A percentile compares a stretch with the other conserved stretches of the same genome.
Conservation (phyloP, 2,329 filamentous ascomycete genomes). For the Pseudocercospora musae region DNA sequence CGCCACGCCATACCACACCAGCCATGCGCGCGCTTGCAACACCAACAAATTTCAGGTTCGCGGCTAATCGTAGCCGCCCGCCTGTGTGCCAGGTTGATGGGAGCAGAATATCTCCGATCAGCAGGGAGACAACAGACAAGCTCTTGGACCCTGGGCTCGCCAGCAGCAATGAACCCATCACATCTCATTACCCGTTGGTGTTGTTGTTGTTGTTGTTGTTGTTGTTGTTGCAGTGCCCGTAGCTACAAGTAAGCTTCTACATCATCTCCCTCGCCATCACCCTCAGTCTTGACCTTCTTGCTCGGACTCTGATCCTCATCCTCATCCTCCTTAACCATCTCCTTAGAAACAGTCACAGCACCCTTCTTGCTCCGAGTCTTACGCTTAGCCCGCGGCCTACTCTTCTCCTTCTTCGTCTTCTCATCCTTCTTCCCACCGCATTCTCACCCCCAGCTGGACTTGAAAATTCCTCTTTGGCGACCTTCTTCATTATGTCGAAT, state of each 20-base stretch:
- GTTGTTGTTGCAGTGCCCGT: background rate
- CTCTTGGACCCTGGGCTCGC: background rate
- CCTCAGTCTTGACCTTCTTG: no score
- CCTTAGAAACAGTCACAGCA: background rate
- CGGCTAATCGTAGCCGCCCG: background rate
- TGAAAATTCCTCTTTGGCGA: constrained; percentile 8
- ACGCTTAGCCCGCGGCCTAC: no score
- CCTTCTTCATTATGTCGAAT: constrained; percentile 27
- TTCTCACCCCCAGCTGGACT: constrained; percentile 2
- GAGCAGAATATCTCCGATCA: background rate
- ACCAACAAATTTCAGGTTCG: background rate
- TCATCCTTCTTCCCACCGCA: constrained; percentile 12
- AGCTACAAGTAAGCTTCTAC: no score
- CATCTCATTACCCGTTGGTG: no score
- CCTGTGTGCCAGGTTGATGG: background rate
- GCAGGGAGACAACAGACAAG: background rate
- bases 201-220: no score
- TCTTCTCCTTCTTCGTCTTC: constrained; percentile 12
- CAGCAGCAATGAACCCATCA: no score
- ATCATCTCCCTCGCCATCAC: background rate
- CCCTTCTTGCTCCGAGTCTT: constrained; percentile 8
- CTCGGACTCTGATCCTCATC: no score
- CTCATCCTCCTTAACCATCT: constrained; percentile 9
- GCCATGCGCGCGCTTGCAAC: background rate
- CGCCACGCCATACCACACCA: background rate